These are phyloP conservation scores for Smallanthus sonchifolius DNA, from an alignment of 129 eudicot genomes.

Conservation along the genomic window DNA sequence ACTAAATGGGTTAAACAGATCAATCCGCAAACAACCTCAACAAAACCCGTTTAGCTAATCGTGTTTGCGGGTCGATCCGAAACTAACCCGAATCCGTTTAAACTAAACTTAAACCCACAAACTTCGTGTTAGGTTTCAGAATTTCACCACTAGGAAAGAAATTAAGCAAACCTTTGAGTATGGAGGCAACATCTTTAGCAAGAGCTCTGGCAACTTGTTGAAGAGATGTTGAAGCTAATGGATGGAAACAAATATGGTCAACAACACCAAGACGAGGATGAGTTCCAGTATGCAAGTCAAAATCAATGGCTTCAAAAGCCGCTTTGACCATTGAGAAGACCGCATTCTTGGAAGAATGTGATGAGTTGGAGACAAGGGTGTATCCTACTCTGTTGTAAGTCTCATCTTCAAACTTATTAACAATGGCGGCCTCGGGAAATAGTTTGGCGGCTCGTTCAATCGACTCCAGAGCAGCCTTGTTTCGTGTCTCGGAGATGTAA, in stretches of 20 bases:
- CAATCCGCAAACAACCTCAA: too few species aligned
- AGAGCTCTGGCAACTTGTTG: slow-evolving; percentile 65
- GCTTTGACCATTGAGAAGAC: slow-evolving; percentile 78
- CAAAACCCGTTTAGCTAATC: too few species aligned
- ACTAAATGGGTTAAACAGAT: too few species aligned
- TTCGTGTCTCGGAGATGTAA: slow-evolving; percentile 92
- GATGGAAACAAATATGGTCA: slow-evolving; percentile 91
- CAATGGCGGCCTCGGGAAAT: slow-evolving; percentile 58
- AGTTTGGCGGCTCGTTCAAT: slow-evolving; percentile 74
- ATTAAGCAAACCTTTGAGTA: slow-evolving; percentile 55
- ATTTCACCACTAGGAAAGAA: neutral
- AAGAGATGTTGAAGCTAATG: slow-evolving; percentile 52
- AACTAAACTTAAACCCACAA: too few species aligned
- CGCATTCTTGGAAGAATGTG: slow-evolving; percentile 45
- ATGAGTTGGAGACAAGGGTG: slow-evolving; percentile 72
- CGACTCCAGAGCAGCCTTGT: slow-evolving; percentile 67
- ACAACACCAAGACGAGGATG: slow-evolving; percentile 97
- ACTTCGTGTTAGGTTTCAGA: too few species aligned
- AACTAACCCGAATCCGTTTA: neutral
- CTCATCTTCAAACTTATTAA: slow-evolving; percentile 84
- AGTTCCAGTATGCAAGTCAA: slow-evolving; percentile 62
- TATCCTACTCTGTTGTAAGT: slow-evolving; percentile 92
- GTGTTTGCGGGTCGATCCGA: too few species aligned
- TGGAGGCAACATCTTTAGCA: slow-evolving; percentile 70
- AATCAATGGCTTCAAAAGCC: slow-evolving; percentile 75